Percentiles rank a stretch among this genome's conserved stretches.
These are phyloP conservation scores for Paramecium bursaria DNA, from an alignment of 73 alveolate species.

Conservation along the genomic window DNA sequence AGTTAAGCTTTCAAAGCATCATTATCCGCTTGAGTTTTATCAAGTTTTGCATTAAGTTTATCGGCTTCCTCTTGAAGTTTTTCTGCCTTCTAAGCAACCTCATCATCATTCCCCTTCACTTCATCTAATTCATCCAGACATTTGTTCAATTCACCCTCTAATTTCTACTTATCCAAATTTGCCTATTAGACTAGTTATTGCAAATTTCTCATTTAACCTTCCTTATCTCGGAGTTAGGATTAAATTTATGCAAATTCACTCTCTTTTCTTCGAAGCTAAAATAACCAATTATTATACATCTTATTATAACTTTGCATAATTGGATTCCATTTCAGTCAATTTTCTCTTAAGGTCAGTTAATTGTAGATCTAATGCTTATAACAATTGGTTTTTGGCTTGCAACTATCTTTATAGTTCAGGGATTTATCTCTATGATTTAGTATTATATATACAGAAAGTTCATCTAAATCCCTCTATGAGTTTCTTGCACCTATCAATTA, in stretches of 20 bases:
- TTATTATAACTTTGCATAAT: background rate
- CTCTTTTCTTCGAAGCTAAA: background rate
- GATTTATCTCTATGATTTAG: no score
- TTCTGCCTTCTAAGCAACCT: no score
- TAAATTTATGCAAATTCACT: conserved; percentile 3
- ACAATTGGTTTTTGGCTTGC: no score
- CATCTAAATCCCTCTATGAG: conserved; percentile 12
- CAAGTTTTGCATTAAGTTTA: background rate
- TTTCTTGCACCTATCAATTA: conserved; percentile 7
- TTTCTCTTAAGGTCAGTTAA: background rate
- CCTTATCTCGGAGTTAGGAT: background rate
- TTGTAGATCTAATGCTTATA: background rate
- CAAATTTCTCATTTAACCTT: conserved; percentile 4
- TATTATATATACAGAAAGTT: no score
- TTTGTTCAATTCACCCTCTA: conserved; percentile 7
- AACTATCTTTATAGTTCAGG: no score
- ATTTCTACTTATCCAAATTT: conserved; percentile 1
- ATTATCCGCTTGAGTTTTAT: conserved; percentile 19
- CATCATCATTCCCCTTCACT: conserved; percentile 25
- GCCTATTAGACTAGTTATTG: conserved; percentile 23
- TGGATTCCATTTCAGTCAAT: background rate
- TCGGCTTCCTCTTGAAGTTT: conserved; percentile 22
- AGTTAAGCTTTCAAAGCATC: background rate
- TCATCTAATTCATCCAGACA: conserved; percentile 48
- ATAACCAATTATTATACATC: conserved; percentile 38